Base-by-base conservation (phyloP, 805 yeast genomes). In the Hanseniaspora clermontiae region DNA sequence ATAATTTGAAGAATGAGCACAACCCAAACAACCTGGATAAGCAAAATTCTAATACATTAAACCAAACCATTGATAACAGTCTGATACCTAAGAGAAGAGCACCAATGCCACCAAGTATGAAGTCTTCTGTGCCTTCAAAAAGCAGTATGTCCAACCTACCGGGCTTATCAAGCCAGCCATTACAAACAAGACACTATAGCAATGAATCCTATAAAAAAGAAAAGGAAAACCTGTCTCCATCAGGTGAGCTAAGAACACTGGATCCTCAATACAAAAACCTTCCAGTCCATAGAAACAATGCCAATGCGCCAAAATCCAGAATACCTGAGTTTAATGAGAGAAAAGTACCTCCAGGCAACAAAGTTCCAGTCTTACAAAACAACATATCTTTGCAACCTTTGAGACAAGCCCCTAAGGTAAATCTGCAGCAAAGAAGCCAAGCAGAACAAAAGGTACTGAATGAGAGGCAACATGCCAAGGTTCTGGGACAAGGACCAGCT, bases 31-130 rank as follows among this genome's bases (percentile, higher is more conserved):
- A 53, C 29, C 3, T 24, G 27, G 51, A 20, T 42, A 55, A 43
- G 38, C 56, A 20, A 31, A 50, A 37, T 10, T 51, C 27, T 14
- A 31, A 40, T 29, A 51, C 39, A 39, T 19, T 49, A 34, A 31
- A 57, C 19, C 49, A 48, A 48, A 19, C 45, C 17, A 48, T 49
- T 38, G 49, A 56, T 15, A 51, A 54, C 32, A 29, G 49, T 34
- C 62, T 78, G 57, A 67, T 74, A 2, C 82, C 83, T 8, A 69
- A 69, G 61, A 72, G 84, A 67, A 73, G 71, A 58, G 82, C 84
- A 0, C 84, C 83, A 6, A 74, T 79, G 7, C 82, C 82, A 2
- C 82, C 81, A 24, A 46, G 14, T 14, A 46, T 45, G 48, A 45
- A 45, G 27, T 24, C 48, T n/a, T 45, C 48, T 12, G 27, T 45